Conservation (phyloP, 2,329 filamentous ascomycete species). For the Hypomyces rosellus region DNA sequence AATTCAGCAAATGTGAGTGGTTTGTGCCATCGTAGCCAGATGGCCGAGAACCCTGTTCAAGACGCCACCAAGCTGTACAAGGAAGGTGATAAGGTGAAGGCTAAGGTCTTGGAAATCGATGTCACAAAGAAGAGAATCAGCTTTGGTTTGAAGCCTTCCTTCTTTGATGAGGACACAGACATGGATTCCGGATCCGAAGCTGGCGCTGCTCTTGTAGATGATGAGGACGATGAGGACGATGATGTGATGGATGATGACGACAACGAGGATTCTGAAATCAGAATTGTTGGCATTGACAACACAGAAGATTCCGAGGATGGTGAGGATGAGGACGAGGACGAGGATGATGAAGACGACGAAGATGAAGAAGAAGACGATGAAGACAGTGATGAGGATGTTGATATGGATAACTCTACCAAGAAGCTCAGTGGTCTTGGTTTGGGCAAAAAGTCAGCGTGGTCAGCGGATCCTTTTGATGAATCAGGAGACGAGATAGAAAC, state of each 20-base stretch:
- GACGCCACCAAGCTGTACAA: slow-evolving; percentile 87
- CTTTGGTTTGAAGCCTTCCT: slow-evolving; percentile 88
- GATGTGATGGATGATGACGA: slow-evolving; percentile 45
- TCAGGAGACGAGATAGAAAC: slow-evolving; percentile 46
- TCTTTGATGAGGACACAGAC: slow-evolving; percentile 62
- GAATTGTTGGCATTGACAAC: slow-evolving; percentile 42
- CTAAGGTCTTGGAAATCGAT: slow-evolving; percentile 76
- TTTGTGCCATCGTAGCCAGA: slow-evolving; percentile 84
- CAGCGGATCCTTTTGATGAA: slow-evolving; percentile 60
- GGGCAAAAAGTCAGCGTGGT: slow-evolving; percentile 86
- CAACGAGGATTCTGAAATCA: slow-evolving; percentile 25
- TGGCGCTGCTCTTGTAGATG: slow-evolving; percentile 40
- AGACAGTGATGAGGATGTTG: slow-evolving; percentile 32
- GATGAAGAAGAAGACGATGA: slow-evolving; percentile 30
- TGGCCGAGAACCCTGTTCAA: slow-evolving; percentile 75
- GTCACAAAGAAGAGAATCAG: slow-evolving; percentile 69
- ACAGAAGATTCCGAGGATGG: slow-evolving; percentile 33
- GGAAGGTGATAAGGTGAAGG: slow-evolving; percentile 90
- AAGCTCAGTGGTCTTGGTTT: slow-evolving; percentile 31
- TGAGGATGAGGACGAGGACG: slow-evolving; percentile 30
- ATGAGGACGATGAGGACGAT: slow-evolving; percentile 41
- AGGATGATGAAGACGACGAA: slow-evolving; percentile 37
- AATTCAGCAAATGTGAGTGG: slow-evolving; percentile 84
- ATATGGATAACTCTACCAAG: slow-evolving; percentile 33
- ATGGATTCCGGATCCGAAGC: slow-evolving; percentile 43